phyloP scores from a whole-genome alignment of 805 yeast genomes.

The Metschnikowia proteae region DNA sequence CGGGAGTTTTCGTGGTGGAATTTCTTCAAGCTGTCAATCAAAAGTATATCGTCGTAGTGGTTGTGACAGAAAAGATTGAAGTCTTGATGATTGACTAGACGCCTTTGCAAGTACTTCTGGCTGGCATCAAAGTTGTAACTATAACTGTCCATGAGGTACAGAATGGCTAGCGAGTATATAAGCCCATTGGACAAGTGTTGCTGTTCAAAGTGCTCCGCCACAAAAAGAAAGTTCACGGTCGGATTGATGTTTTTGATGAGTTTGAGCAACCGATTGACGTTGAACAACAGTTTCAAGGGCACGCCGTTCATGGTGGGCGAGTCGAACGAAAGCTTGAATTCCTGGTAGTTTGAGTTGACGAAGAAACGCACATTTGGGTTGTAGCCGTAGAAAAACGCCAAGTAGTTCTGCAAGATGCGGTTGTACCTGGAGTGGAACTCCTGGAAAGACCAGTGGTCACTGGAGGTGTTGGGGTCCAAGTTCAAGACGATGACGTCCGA shows the following conservation, averaged over 20 bases:
- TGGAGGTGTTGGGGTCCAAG: conserved; percentile 30
- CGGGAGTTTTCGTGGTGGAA: conserved; percentile 31
- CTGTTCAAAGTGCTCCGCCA: conserved; percentile 29
- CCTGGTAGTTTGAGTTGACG: conserved; percentile 26
- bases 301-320: conserved; percentile 39
- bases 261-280: conserved; percentile 32
- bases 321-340: conserved; percentile 18
- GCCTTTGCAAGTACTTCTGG: conserved; percentile 21
- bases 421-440: conserved; percentile 30
- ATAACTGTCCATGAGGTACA: conserved; percentile 40
- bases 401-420: conserved; percentile 35
- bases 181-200: conserved; percentile 24
- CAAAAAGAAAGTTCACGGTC: conserved; percentile 28
- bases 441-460: conserved; percentile 20
- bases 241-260: conserved; percentile 32
- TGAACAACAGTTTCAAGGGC: conserved; percentile 35
- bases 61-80: conserved; percentile 21
- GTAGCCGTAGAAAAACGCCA: conserved; percentile 32
- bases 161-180: conserved; percentile 26
- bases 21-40: conserved; percentile 38
- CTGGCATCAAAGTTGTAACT: conserved; percentile 32
- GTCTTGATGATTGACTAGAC: conserved; percentile 9
- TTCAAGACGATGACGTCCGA: conserved; percentile 37
- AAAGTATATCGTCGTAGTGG: conserved; percentile 37
- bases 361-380: conserved; percentile 28